Base-by-base conservation (phyloP, 2,329 filamentous ascomycete genomes). In the Fusarium irregulare region DNA sequence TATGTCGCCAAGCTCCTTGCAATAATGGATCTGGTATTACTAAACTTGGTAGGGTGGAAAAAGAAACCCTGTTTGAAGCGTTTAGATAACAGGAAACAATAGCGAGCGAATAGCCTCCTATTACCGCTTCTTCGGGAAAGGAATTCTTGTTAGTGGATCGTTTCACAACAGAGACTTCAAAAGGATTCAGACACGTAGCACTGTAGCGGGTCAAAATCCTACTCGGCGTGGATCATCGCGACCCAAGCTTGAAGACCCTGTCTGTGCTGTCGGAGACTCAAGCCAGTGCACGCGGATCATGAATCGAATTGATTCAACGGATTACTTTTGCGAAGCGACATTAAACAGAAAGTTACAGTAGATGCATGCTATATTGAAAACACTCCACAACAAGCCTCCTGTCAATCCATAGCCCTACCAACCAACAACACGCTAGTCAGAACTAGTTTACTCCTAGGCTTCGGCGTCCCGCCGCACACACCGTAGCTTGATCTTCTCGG, bases 401-500 rank as follows among this genome's bases (percentile, higher is more conserved):
- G 30, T 37, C 20, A 44, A 12, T 18, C n/a, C 21, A 40, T 27
- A 51, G 48, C 48, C 48, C 32, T 51, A 51, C 21, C 48, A 37
- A 51, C 32, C 23, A 40, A 49, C 47, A 49, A 10, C 18, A n/a
- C 34, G 34, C 34, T 37, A 37, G 34, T 18, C 18, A n/a, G 34
- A 10, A 12, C 3, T 37, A 11, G 34, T 37, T 37, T 37, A 37
- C 34, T 37, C 18, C 34, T 37, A 18, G 18, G 10, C 34, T 37
- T n/a, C 34, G 34, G 18, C 21, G 10, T 30, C 25, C 32, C 45
- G 13, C 57, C 60, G 69, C 57, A 72, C 65, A 48, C 70, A 72
- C 34, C 70, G 62, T 16, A 72, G 41, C 53, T 53, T 69, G 56
- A 72, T 70, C 57, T 46, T 64, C n/a, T 70, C 70, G 1, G 70